Evolutionary conservation across 116 monocot genomes (phyloP), one percentile per base, ranked within the genome.

Genomic region (Cymodocea nodosa): DNA sequence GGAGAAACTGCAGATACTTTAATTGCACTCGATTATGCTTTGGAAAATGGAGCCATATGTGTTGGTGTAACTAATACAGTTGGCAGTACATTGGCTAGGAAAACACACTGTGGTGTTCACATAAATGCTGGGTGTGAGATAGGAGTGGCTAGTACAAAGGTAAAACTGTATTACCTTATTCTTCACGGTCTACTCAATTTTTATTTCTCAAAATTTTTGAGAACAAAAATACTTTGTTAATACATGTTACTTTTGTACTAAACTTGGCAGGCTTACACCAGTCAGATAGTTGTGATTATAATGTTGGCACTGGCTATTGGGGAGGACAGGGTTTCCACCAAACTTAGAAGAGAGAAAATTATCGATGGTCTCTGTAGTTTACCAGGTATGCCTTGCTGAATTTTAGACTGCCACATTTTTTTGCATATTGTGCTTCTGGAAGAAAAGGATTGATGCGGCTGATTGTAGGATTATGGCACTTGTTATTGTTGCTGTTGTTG

Each of bases 31-130:
- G 87, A 97, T 18, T 97, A 97, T 82, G 91, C 97, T 49, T 77
- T 90, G 65, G 78, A 82, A 76, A 87, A 79, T 73, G 91, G 97
- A 48, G 97, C 97, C 6, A 51, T 85, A 8, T 97, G 97, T 82
- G 97, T 97, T 76, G 97, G 97, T n/a, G 72, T 91, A 74, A 97
- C 97, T 44, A 97, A 97, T 79, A 97, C 97, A 52, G 97, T 97
- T 60, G 91, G 97, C 14, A 90, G 91, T 63, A 84, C 97, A 52
- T 75, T 97, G 35, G 83, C 97, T 5, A 85, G 97, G 66, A 91
- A 84, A 80, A 97, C 97, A 48, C 85, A 97, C 17, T 97, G 97
- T 68, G 97, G 97, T 52, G 84, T 97, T 64, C 97, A 97, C 78
- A 82, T 97, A 50, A 97, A 97, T 78, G 97, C 97, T 69, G 97